Base-by-base conservation (phyloP, 179 eudicot species). In the Sideroxylon spinosum region DNA sequence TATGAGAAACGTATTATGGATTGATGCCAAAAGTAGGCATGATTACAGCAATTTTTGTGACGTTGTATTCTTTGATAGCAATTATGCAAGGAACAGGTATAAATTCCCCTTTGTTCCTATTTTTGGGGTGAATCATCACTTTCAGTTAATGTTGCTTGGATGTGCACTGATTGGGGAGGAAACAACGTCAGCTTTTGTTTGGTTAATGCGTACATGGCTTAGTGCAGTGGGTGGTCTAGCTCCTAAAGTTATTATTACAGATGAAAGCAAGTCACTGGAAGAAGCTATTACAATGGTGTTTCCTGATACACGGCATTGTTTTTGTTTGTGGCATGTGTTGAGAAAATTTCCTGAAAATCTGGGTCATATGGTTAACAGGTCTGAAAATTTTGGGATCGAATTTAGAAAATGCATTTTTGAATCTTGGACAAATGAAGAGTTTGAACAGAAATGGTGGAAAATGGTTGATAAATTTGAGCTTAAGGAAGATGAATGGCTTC, bases 181-280 rank as follows among this genome's bases (percentile, higher is more conserved):
- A 16, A 83, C 90, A 13, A 50, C 72, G 7, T 76, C 78, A 60
- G 80, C 85, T 10, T 84, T 79, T 74, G 69, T 62, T 32, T 87
- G 90, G 90, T 76, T 87, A 68, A 79, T 87, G 82, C 83, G 83
- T 17, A 80, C 88, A 6, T 85, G 88, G 88, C 79, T 72, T 46
- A 76, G 80, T 78, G 86, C 90, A 32, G 82, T 87, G 88, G 88
- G 88, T n/a, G 85, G 81, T 46, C 73, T 69, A 71, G 68, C 80
- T 74, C 90, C 90, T 22, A 78, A 71, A 71, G 82, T 85, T 50
- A 48, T 87, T 23, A 63, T 87, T 2, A 83, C 87, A 53, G 87
- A 84, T 56, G 85, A 85, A 80, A 81, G 72, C 22, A 79, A 75
- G 28, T 79, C 81, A 25, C 74, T 87, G 9, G 85, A 80, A 80